Evolutionary conservation across 805 yeast genomes (phyloP), one percentile per base, ranked within the genome.

Genomic region (Debaryomyces castellii): DNA sequence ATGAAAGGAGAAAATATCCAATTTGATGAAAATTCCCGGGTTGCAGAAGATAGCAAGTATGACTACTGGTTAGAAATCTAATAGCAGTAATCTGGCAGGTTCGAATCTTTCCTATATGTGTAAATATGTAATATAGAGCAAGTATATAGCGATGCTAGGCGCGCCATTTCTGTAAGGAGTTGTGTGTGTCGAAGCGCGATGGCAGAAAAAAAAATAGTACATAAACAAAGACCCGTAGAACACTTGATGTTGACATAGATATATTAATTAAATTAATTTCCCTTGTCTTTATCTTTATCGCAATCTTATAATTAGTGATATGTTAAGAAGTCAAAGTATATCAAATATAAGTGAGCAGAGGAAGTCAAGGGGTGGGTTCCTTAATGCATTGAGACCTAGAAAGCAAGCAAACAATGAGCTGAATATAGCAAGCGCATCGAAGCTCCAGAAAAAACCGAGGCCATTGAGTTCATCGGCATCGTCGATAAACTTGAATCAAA

Each of bases 241-340:
- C 40, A 20, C n/a, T 25, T 34, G 20, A 17, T 27, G 34, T 14
- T 9, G 30, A 20, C 28, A 20, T 32, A 22, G 5, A 20, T 34
- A 23, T 20, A 41, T 23, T 17, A 35, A 20, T 20, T 6, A 40
- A 14, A 30, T 20, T 28, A 17, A 18, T 30, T 38, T 18, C 24
- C 34, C 34, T 14, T 14, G 11, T 30, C 20, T 30, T 30, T 14
- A 30, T 7, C 20, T 14, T 30, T 28, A 28, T 28, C 8, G 20
- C 20, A n/a, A 35, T 5, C n/a, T n/a, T 20, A 35, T 11, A 20
- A 12, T 8, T 12, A n/a, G 12, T 3, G 28, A 14, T 9, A 62
- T 62, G 67, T 51, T 62, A 30, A 54, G 65, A 41, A 61, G 66
- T 40, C 64, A 59, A 28, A 60, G 65, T 43, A 57, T 59, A 10